Evolutionary conservation across 148 eudicot species (phyloP).

Genomic region (Nyssa sinensis): DNA sequence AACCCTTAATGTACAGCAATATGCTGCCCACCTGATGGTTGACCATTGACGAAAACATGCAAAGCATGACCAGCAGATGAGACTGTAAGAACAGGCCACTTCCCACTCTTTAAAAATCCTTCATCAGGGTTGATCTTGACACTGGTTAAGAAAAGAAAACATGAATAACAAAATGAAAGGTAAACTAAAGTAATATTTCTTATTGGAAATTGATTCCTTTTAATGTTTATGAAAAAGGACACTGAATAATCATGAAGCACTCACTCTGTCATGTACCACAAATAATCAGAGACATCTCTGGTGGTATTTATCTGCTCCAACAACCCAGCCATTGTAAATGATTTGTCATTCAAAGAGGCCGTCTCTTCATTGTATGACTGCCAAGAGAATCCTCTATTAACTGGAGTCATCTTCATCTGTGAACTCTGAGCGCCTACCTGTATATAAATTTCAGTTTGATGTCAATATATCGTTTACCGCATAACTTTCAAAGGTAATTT

Average conservation of each 20-base stretch:
- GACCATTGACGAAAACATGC: conserved; percentile 88
- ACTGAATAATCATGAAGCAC: conserved; percentile 20
- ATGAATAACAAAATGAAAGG: background rate
- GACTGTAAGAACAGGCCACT: conserved; percentile 72
- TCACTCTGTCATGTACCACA: conserved; percentile 93
- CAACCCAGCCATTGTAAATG: conserved; percentile 56
- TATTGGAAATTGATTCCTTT: background rate
- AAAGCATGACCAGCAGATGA: conserved; percentile 95
- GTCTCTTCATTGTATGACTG: conserved; percentile 69
- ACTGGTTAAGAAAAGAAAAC: conserved; percentile 34
- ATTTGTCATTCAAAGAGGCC: conserved; percentile 39
- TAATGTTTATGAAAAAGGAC: background rate
- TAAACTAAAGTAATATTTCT: background rate
- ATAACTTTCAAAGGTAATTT: background rate
- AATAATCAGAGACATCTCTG: conserved; percentile 68
- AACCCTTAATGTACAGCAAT: background rate
- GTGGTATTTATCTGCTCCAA: conserved; percentile 82
- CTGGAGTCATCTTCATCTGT: conserved; percentile 56
- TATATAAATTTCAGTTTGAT: conserved; percentile 8
- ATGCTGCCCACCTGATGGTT: conserved; percentile 52
- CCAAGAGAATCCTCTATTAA: conserved; percentile 41
- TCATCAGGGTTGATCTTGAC: conserved; percentile 61
- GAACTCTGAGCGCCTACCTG: conserved; percentile 60
- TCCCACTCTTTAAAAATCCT: conserved; percentile 58
- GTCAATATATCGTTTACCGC: conserved; percentile 6